phyloP scores from a whole-genome alignment of 2,329 filamentous ascomycete species.

The Aureobasidium subglaciale region DNA sequence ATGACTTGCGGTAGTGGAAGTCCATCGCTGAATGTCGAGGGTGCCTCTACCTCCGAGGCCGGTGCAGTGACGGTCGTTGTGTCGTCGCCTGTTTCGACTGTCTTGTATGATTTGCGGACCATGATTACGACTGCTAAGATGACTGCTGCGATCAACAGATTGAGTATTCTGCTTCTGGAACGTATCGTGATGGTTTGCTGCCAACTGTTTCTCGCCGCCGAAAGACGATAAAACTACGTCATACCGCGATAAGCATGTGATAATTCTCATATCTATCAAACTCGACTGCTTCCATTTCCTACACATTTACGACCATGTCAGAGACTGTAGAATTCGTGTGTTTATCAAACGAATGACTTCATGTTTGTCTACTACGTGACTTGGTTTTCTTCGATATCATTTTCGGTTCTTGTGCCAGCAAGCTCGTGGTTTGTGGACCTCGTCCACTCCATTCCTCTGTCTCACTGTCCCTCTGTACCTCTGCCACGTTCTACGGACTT shows the following conservation, averaged over 20 bases:
- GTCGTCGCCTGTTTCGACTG: constrained; percentile 11
- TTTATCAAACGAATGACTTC: not conserved
- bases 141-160: not conserved
- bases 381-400: too few species aligned
- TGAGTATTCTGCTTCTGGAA: not conserved
- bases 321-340: too few species aligned
- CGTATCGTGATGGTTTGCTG: not conserved
- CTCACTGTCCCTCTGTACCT: too few species aligned
- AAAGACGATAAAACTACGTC: not conserved
- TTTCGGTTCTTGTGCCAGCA: too few species aligned
- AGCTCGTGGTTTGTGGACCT: too few species aligned
- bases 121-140: not conserved
- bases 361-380: not conserved
- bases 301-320: too few species aligned
- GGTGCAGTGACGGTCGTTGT: constrained; percentile 26
- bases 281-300: too few species aligned
- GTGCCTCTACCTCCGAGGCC: constrained; percentile 33
- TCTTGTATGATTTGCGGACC: constrained; percentile 1
- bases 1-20: constrained; percentile 73
- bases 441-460: too few species aligned
- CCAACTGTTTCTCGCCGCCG: not conserved
- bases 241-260: constrained; percentile 1
- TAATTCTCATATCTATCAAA: too few species aligned
- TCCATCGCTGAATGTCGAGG: constrained; percentile 55
- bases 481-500: not conserved